Conservation (phyloP, 129 eudicot genomes). For the Escallonia rubra region DNA sequence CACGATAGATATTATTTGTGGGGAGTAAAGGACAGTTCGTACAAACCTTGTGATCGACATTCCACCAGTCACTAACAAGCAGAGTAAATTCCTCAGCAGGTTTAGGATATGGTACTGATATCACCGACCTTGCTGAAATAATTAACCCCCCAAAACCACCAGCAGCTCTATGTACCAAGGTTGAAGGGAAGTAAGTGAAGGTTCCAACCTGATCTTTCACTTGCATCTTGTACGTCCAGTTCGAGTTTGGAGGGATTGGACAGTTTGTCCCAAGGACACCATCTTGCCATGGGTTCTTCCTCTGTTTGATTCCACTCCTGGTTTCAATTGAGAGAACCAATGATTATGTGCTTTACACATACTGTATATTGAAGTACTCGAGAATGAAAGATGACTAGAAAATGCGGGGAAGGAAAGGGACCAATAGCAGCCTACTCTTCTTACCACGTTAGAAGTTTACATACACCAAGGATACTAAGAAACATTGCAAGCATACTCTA, state of each 20-base stretch:
- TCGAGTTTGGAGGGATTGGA: constrained; percentile 62
- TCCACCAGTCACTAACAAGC: constrained; percentile 81
- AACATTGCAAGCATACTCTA: too few species aligned
- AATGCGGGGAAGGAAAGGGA: too few species aligned
- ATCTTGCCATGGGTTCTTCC: constrained; percentile 89
- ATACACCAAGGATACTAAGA: too few species aligned
- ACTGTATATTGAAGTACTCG: too few species aligned
- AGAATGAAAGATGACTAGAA: too few species aligned
- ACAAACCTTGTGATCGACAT: constrained; percentile 67
- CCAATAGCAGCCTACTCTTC: too few species aligned
- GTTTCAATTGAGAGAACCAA: constrained; percentile 8
- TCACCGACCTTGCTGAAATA: constrained; percentile 50
- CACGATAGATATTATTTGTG: too few species aligned
- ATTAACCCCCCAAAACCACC: constrained; percentile 80
- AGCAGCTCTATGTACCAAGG: constrained; percentile 66
- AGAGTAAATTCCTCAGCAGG: constrained; percentile 62
- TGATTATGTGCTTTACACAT: not conserved
- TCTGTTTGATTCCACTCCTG: constrained; percentile 83
- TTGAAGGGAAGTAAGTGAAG: constrained; percentile 61
- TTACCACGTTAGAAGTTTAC: too few species aligned
- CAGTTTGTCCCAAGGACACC: constrained; percentile 95
- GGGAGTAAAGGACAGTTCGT: not conserved
- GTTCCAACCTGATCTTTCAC: constrained; percentile 89
- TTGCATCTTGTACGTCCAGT: constrained; percentile 79
- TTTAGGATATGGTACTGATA: constrained; percentile 58